Percentiles rank a stretch among this genome's conserved stretches.
phyloP scores from a whole-genome alignment of 495 filamentous ascomycete genomes.

The Trichoderma asperelloides region DNA sequence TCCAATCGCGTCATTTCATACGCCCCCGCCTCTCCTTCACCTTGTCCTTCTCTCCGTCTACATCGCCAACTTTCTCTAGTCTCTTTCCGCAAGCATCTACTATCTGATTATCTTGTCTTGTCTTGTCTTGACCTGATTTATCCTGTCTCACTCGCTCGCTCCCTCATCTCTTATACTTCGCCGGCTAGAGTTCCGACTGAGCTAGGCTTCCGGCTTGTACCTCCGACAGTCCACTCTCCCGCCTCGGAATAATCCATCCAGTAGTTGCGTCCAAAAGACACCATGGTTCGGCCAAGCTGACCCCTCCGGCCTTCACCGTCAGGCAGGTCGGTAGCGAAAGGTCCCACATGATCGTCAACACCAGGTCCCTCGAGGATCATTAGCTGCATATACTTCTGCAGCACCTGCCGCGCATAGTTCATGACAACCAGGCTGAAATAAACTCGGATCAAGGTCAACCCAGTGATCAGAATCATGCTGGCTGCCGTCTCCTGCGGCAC shows the following conservation, averaged over 20 bases:
- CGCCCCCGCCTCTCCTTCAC: not conserved
- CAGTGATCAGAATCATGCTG: conserved; percentile 62
- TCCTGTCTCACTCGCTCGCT: not conserved
- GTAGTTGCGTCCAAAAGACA: conserved; percentile 58
- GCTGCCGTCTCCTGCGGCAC: conserved; percentile 50
- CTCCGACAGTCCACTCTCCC: not conserved
- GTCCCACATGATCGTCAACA: conserved; percentile 38
- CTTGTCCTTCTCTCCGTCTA: not conserved
- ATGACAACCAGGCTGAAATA: conserved; percentile 77
- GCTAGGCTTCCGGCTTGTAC: not conserved
- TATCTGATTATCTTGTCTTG: too few relatives aligned
- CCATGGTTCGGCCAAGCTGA: conserved; percentile 62
- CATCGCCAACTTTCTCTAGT: not conserved
- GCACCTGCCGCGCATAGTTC: conserved; percentile 63
- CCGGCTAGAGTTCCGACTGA: not conserved
- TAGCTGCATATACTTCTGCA: conserved; percentile 51
- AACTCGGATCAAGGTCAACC: conserved; percentile 60
- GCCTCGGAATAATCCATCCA: conserved; percentile 48
- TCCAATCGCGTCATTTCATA: conserved; percentile 2
- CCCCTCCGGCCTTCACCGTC: conserved; percentile 72
- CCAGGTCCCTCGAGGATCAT: conserved; percentile 23
- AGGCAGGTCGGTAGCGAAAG: conserved; percentile 57
- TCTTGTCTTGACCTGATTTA: not conserved
- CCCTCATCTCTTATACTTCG: not conserved
- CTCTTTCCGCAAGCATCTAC: not conserved